Evolutionary conservation across 768 basidiomycete species (phyloP), one percentile per base, ranked within the genome.

Genomic region (Macrolepiota fuliginosa): DNA sequence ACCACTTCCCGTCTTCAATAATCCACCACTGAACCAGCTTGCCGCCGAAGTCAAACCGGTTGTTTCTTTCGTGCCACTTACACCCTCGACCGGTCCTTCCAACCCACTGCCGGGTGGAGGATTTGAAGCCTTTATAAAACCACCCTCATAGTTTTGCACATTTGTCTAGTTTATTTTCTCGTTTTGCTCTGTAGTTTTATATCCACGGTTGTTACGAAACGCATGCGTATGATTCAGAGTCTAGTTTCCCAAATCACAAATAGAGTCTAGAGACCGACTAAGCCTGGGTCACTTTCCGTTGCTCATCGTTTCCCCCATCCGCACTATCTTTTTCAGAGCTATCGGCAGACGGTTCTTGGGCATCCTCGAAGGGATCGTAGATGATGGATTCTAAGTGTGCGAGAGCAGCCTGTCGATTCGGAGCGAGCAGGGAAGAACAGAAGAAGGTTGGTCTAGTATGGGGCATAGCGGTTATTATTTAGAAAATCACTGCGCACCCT

Each of bases 401-500:
- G 62, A 94, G 86, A 24, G 92, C 90, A 52, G 89, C 92, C 92
- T 94, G 77, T 66, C 65, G 25, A 62, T 53, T 24, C 37, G 42
- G 60, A 62, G 52, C 56, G 62, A 62, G 52, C 58, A 58, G 51
- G 62, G 64, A 64, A 65, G 67, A 67, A 61, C 61, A 66, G 65
- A 71, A 70, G 65, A 70, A 65, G 62, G 61, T 62, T 68, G 68
- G 74, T 83, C 90, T 90, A 96, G 85, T 96, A 96, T 68, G 94
- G 94, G 62, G 84, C 79, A 76, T 79, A 94, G 75, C 93, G 90
- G 71, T 75, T 82, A 80, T 88, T 75, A 79, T 87, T 87, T 76
- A 82, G 69, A 73, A 90, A 90, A 90, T 90, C 84, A 74, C 88
- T 91, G 90, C 94, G 91, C 88, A 94, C 92, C 89, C 91, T 87